These are phyloP conservation scores for Puccinia triticina DNA, from an alignment of 1,284 basidiomycete genomes.

Conservation along the genomic window DNA sequence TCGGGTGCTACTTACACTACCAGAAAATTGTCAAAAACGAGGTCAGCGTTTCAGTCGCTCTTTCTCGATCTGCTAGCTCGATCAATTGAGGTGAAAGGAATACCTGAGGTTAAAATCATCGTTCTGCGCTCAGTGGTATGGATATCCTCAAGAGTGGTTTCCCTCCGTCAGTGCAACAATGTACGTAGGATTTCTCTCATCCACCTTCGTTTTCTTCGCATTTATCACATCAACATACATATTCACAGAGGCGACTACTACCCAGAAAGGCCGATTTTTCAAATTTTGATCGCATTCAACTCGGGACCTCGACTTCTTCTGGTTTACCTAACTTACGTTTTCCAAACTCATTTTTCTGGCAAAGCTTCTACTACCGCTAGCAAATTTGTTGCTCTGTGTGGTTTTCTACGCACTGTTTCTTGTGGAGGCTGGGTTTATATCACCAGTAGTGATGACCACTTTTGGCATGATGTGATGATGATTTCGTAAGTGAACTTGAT, in stretches of 20 bases:
- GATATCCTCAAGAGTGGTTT: constrained; percentile 87
- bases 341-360: constrained; percentile 54
- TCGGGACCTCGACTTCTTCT: constrained; percentile 77
- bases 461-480: constrained; percentile 86
- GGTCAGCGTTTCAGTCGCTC: constrained; percentile 61
- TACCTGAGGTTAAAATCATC: constrained; percentile 1
- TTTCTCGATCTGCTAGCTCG: no score
- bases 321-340: constrained; percentile 69
- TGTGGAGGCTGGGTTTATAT: constrained; percentile 94
- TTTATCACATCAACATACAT: not conserved
- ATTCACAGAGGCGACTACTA: constrained; percentile 76
- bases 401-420: constrained; percentile 74
- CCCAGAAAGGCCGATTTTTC: constrained; percentile 83
- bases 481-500: constrained; percentile 69
- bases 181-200: constrained; percentile 58
- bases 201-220: not conserved
- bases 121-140: constrained; percentile 62
- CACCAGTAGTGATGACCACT: constrained; percentile 74
- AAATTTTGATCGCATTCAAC: constrained; percentile 79
- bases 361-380: constrained; percentile 59
- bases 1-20: constrained; percentile 76
- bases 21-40: constrained; percentile 85
- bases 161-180: constrained; percentile 90
- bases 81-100: not conserved
- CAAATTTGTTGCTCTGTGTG: constrained; percentile 68